These are phyloP conservation scores for Paxillus rubicundulus DNA, from an alignment of 768 basidiomycete genomes.

Conservation along the genomic window DNA sequence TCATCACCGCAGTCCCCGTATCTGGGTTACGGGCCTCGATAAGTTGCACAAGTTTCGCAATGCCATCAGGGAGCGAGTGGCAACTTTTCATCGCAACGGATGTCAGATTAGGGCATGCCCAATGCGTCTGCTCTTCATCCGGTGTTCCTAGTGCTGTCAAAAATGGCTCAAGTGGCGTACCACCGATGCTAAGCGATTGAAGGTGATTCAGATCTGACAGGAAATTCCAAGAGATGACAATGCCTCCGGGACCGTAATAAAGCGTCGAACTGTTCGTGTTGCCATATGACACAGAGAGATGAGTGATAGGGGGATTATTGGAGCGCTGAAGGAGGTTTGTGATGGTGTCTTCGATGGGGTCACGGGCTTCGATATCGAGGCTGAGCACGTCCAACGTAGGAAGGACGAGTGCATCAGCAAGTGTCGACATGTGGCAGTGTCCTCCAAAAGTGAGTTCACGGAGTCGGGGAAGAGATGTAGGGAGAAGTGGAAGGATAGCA, in stretches of 20 bases:
- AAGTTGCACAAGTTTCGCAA: constrained; percentile 67
- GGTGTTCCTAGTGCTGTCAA: constrained; percentile 55
- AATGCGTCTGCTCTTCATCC: constrained; percentile 56
- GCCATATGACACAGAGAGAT: constrained; percentile 64
- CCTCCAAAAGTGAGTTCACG: constrained; percentile 61
- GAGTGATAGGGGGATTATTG: constrained; percentile 51
- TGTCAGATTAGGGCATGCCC: constrained; percentile 64
- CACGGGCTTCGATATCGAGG: constrained; percentile 72
- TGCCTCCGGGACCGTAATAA: constrained; percentile 58
- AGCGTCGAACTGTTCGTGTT: constrained; percentile 37
- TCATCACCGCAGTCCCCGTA: constrained; percentile 31
- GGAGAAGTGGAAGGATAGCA: constrained; percentile 59
- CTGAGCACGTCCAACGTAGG: constrained; percentile 58
- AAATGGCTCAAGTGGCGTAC: constrained; percentile 64
- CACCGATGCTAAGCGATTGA: constrained; percentile 59
- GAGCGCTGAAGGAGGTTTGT: constrained; percentile 59
- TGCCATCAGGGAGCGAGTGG: constrained; percentile 61
- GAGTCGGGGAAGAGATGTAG: constrained; percentile 53
- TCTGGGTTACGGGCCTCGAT: constrained; percentile 71
- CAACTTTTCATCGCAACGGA: constrained; percentile 62
- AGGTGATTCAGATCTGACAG: constrained; percentile 58
- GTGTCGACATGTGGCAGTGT: constrained; percentile 58
- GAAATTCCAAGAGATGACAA: constrained; percentile 67
- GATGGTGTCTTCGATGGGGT: constrained; percentile 72
- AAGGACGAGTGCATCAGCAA: constrained; percentile 59